These are phyloP conservation scores for Fusarium coicis DNA, from an alignment of 2,329 filamentous ascomycete genomes.

Conservation along the genomic window DNA sequence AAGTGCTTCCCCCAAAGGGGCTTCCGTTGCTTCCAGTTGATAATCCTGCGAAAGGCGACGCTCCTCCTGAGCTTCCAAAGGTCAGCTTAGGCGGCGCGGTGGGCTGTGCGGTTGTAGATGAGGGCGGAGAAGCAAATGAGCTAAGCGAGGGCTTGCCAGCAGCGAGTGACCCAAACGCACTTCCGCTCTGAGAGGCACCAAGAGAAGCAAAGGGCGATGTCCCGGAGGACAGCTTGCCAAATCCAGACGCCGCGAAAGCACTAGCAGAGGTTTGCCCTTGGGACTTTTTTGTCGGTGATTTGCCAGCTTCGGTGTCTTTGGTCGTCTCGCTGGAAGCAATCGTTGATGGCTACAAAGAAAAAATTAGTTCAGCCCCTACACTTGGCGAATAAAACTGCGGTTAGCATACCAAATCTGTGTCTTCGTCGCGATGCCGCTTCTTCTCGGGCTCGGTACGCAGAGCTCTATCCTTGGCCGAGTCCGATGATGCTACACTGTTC, in stretches of 20 bases:
- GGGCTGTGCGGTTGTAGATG: conserved; percentile 40
- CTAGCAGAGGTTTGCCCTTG: conserved; percentile 61
- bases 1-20: conserved; percentile 53
- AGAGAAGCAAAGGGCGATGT: conserved; percentile 73
- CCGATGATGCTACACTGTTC: conserved; percentile 55
- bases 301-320: conserved; percentile 38
- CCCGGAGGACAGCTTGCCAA: conserved; percentile 72
- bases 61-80: conserved; percentile 56
- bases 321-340: conserved; percentile 28
- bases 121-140: conserved; percentile 48
- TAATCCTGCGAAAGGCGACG: conserved; percentile 62
- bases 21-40: conserved; percentile 55
- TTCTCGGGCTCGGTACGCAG: conserved; percentile 67
- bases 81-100: conserved; percentile 58
- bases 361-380: conserved; percentile 14
- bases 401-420: conserved; percentile 49
- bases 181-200: conserved; percentile 58
- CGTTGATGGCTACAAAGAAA: conserved; percentile 29
- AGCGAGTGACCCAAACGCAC: conserved; percentile 58
- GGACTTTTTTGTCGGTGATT: conserved; percentile 41
- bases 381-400: not conserved
- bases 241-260: conserved; percentile 75
- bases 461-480: conserved; percentile 61
- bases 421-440: conserved; percentile 69
- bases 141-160: conserved; percentile 50